Conservation (phyloP, 1,284 basidiomycete genomes). For the Termitomyces sp. region DNA sequence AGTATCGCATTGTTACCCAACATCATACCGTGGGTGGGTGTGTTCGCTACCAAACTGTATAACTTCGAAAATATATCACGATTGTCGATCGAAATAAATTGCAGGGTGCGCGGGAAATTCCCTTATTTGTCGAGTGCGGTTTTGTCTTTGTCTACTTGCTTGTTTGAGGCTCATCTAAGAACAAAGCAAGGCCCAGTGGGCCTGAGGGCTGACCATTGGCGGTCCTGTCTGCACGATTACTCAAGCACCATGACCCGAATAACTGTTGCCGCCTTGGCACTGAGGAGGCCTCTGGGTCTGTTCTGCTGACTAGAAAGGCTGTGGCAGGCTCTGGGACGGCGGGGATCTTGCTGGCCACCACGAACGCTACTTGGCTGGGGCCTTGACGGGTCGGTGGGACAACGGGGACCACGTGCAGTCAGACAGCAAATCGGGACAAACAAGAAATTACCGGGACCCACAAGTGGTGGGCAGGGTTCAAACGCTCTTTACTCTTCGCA, state of each 20-base stretch:
- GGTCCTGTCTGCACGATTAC: background rate
- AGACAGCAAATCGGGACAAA: conserved; percentile 14
- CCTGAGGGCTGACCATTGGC: background rate
- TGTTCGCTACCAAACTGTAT: conserved; percentile 10
- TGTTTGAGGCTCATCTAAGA: background rate
- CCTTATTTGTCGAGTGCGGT: background rate
- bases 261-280: background rate
- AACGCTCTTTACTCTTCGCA: background rate
- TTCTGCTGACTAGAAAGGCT: background rate
- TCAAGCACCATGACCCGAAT: background rate
- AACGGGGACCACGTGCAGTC: conserved; percentile 7
- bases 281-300: background rate
- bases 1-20: conserved; percentile 16
- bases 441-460: conserved; percentile 21
- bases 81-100: background rate
- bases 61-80: conserved; percentile 9
- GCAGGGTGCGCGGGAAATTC: background rate
- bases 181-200: conserved; percentile 1
- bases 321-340: background rate
- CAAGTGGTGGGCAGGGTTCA: conserved; percentile 12
- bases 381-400: background rate
- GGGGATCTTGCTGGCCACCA: background rate
- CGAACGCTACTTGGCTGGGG: background rate
- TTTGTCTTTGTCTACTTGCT: background rate
- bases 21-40: conserved; percentile 15